Percentiles rank a stretch among this genome's conserved stretches.
These are phyloP conservation scores for Penicillium canariense DNA, from an alignment of 495 filamentous ascomycete species.

Conservation along the genomic window DNA sequence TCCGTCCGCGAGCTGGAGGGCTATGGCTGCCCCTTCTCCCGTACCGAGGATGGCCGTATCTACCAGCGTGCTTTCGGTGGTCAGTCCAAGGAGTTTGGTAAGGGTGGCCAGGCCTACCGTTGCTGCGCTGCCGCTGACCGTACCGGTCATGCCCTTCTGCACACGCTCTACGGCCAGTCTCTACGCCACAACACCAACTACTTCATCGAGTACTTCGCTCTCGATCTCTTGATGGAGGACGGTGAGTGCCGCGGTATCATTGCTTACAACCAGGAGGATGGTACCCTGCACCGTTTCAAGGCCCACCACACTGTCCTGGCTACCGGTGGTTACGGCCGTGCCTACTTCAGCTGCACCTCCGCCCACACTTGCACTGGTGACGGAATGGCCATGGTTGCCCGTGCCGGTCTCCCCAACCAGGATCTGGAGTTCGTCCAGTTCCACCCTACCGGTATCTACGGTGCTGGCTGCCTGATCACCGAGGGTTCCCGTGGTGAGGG, in stretches of 20 bases:
- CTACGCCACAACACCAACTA: conserved; percentile 97
- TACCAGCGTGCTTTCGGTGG: conserved; percentile 98
- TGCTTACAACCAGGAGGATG: conserved; percentile 97
- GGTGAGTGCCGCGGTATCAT: conserved; percentile 94
- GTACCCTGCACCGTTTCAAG: conserved; percentile 92
- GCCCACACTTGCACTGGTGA: conserved; percentile 98
- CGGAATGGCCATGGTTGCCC: conserved; percentile 97
- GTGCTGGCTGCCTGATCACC: conserved; percentile 96
- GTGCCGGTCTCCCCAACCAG: conserved; percentile 96
- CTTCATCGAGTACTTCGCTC: conserved; percentile 98
- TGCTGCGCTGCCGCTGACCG: conserved; percentile 93
- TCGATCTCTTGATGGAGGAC: conserved; percentile 95
- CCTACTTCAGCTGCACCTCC: conserved; percentile 97
- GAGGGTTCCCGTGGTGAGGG: conserved; percentile 98
- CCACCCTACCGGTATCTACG: conserved; percentile 99
- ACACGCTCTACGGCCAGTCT: conserved; percentile 98
- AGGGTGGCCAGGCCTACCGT: conserved; percentile 95
- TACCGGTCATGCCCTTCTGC: conserved; percentile 93
- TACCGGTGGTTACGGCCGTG: conserved; percentile 93
- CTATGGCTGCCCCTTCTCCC: conserved; percentile 95
- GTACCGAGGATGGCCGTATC: conserved; percentile 95
- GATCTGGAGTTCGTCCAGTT: conserved; percentile 99
- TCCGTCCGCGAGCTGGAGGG: conserved; percentile 94
- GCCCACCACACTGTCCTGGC: conserved; percentile 94
- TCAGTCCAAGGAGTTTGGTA: conserved; percentile 91